Evolutionary conservation across 1,284 basidiomycete genomes (phyloP), one percentile per base, ranked within the genome.

Genomic region (Cerrena zonata): DNA sequence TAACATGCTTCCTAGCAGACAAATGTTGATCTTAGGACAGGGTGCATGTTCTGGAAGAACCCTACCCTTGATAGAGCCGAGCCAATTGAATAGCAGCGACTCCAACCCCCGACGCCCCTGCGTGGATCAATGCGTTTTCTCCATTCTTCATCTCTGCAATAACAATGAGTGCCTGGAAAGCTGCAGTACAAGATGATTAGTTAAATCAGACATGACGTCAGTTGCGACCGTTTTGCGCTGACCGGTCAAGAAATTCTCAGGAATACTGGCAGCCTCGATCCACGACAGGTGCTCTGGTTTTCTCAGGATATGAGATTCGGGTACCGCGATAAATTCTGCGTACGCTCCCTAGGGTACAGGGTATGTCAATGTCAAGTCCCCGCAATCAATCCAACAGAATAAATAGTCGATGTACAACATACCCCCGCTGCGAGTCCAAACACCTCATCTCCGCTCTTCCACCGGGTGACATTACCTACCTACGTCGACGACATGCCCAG

Each of bases 41-140:
- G 21, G 37, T 39, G 21, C 21, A 5, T 21, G 13, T 5, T 15
- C 45, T 39, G 18, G 41, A 30, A 49, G 45, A n/a, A 18, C 75
- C 84, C 70, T 60, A 89, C 86, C 89, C 88, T 54, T 81, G 82
- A 53, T 78, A 83, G 49, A 79, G 64, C 51, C 87, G 79, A 12
- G 93, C 91, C 19, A 98, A 74, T 69, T 98, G 94, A 51, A 91
- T 92, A 2, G 92, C 91, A 2, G 94, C 88, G 13, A 95, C 69
- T 2, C 94, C 94, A 2, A 97, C 94, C 46, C 94, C 91, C 7
- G 88, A 91, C 2, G 91, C 91, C 7, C 86, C 91, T 22, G 92
- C 92, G 63, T 96, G 94, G 22, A 98, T 77, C 19, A 98, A 76
- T 10, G 92, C 88, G 59, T 89, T 72, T 47, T 92, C 86, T 26